phyloP scores from a whole-genome alignment of 257 asterid species.

The Knoxia roxburghii region DNA sequence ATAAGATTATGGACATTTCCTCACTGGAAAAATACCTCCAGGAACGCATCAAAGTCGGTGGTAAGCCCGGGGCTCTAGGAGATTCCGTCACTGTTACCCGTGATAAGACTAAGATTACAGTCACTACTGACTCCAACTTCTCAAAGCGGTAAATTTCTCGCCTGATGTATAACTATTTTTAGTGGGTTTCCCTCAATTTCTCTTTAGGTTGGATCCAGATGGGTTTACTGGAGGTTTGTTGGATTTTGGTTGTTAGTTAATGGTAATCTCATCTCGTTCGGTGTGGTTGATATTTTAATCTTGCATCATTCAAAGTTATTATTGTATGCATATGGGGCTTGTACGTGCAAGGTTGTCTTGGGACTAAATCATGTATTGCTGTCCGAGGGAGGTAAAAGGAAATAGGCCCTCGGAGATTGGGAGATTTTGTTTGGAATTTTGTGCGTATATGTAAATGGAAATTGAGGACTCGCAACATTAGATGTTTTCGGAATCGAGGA shows the following conservation, averaged over 20 bases:
- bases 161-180: no score
- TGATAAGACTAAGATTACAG: slow-evolving; percentile 40
- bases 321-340: no score
- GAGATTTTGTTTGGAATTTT: not conserved
- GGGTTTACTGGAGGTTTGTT: no score
- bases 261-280: no score
- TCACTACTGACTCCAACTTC: slow-evolving; percentile 38
- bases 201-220: no score
- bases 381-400: not conserved
- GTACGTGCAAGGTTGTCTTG: no score
- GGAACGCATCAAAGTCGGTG: slow-evolving; percentile 19
- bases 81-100: slow-evolving; percentile 13
- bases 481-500: not conserved
- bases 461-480: not conserved
- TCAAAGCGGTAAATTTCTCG: slow-evolving; percentile 30
- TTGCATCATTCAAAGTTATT: no score
- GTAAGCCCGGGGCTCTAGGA: slow-evolving; percentile 21
- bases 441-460: not conserved
- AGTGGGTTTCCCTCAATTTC: no score
- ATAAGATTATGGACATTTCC: slow-evolving; percentile 46
- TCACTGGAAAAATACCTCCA: slow-evolving; percentile 18
- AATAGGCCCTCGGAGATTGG: no score
- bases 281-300: no score
- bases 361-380: no score
- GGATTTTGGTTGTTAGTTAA: no score